Percentiles rank a stretch among this genome's conserved stretches.
Evolutionary conservation across 164 flowering plant genomes (phyloP).

Genomic region (Nymphaea colorata): DNA sequence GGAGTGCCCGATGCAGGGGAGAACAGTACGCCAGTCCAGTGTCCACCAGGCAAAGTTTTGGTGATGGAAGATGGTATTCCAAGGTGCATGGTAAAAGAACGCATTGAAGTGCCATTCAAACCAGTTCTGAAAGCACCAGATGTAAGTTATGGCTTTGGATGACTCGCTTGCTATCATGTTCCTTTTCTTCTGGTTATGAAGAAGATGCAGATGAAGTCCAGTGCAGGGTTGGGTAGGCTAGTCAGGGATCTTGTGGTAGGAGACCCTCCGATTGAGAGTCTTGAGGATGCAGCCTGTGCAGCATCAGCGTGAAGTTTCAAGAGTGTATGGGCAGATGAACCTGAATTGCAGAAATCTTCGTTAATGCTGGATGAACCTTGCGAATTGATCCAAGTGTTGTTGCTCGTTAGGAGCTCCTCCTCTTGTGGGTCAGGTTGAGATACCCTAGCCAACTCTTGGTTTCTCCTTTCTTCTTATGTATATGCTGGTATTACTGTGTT

Average conservation of each 20-base stretch:
- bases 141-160: constrained; percentile 82
- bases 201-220: not conserved
- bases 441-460: not conserved
- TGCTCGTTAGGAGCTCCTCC: not conserved
- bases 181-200: not conserved
- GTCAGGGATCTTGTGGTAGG: not conserved
- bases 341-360: no score
- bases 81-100: constrained; percentile 83
- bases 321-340: not conserved
- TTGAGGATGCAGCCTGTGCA: not conserved
- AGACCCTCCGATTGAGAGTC: not conserved
- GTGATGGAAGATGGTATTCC: constrained; percentile 64
- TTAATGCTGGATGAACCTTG: no score
- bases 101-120: constrained; percentile 76
- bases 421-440: not conserved
- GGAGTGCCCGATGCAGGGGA: constrained; percentile 14
- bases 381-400: not conserved
- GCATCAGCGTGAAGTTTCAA: not conserved
- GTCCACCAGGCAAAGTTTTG: constrained; percentile 80
- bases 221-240: not conserved
- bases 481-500: no score
- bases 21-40: constrained; percentile 17
- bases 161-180: constrained; percentile 5
- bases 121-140: constrained; percentile 44
- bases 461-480: not conserved